Conservation (phyloP, 257 asterid genomes). For the Nicotiana knightiana region DNA sequence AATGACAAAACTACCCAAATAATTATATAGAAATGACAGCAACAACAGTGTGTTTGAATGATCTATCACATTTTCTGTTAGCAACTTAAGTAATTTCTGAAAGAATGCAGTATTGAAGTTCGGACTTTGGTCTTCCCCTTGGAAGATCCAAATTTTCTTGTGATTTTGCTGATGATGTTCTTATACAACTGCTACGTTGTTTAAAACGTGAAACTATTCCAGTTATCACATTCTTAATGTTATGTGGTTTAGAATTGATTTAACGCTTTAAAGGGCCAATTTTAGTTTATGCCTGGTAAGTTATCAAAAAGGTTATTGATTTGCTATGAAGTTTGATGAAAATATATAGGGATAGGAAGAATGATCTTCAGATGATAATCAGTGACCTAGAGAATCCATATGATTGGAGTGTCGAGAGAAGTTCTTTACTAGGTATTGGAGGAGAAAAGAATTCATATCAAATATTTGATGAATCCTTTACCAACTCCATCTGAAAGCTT, state of each 20-base stretch:
- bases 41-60: neutral
- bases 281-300: neutral
- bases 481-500: neutral
- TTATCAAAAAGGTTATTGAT: neutral
- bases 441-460: neutral
- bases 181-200: neutral
- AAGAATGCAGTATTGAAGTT: neutral
- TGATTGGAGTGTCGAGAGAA: neutral
- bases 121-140: neutral
- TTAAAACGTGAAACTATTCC: neutral
- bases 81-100: neutral
- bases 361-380: neutral
- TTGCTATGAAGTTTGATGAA: neutral
- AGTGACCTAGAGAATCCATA: neutral
- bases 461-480: neutral
- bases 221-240: neutral
- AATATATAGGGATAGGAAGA: neutral
- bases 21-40: neutral
- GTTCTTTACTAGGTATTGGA: neutral
- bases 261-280: neutral
- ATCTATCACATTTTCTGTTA: neutral
- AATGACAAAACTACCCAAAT: neutral
- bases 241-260: neutral
- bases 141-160: neutral
- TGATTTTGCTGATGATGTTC: neutral